These are phyloP conservation scores for Cymbidium sinense DNA, from an alignment of 106 monocot species.

Conservation along the genomic window DNA sequence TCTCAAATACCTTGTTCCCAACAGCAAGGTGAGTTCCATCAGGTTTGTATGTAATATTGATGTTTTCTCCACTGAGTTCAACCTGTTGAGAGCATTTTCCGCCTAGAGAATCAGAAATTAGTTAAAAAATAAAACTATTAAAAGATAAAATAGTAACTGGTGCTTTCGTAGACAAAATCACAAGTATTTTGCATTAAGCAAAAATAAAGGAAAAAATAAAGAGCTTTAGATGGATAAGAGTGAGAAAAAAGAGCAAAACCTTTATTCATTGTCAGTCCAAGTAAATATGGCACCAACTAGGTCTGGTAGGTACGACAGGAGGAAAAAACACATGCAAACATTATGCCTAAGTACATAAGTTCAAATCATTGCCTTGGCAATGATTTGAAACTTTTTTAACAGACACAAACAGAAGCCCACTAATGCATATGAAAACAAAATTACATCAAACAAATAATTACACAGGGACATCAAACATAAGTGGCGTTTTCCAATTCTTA, in stretches of 20 bases:
- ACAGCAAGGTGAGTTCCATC: constrained; percentile 90
- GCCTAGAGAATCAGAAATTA: constrained; percentile 40
- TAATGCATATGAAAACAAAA: too few relatives aligned
- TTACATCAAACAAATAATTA: too few relatives aligned
- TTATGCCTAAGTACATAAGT: background rate
- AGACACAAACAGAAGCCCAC: too few relatives aligned
- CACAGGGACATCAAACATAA: too few relatives aligned
- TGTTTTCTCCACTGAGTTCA: constrained; percentile 98
- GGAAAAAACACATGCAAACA: background rate
- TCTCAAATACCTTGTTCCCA: constrained; percentile 81
- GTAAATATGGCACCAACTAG: background rate
- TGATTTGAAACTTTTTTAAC: background rate
- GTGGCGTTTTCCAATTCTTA: too few relatives aligned
- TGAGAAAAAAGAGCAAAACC: background rate
- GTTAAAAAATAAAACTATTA: background rate
- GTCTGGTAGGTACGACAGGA: background rate
- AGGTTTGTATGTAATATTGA: constrained; percentile 94
- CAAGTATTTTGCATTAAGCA: background rate
- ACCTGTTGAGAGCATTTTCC: constrained; percentile 94
- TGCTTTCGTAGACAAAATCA: background rate
- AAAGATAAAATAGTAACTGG: background rate
- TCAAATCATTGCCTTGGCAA: background rate
- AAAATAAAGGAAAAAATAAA: background rate
- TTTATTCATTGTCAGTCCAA: background rate
- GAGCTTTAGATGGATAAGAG: background rate